Base-by-base conservation (phyloP, 2,329 filamentous ascomycete species). In the Metarhizium anisopliae region DNA sequence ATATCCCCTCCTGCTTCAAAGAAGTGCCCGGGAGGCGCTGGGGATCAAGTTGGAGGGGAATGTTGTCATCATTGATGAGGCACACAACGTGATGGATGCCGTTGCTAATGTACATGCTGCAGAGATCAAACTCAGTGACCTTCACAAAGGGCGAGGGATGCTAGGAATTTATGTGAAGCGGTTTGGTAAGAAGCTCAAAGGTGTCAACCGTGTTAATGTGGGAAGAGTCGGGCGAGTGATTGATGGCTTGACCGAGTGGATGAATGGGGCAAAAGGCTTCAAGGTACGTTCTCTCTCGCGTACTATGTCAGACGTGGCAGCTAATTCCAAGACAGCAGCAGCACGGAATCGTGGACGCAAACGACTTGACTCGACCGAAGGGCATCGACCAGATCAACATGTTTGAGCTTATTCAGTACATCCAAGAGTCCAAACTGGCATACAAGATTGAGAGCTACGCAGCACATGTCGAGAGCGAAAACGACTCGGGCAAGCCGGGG, bases 81-180 rank as follows among this genome's bases (percentile, higher is more conserved):
- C 94, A 0, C 94, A 99, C 68, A 99, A 99, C 66, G 82, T 99
- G 53, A 96, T 96, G 87, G 92, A 96, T 68, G 91, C 93, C 0
- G 90, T 99, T 50, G 83, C 90, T 16, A 87, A 85, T 50, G 94
- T 96, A 38, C 85, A 96, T 67, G 92, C 92, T 0, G 83, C 90
- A 0, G 83, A 88, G 40, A 79, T 97, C 20, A 83, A 82, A 2
- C 74, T 95, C 4, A 74, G 75, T 30, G 91, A 96, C 59, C 74
- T 97, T 18, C 82, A 82, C 52, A 79, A 81, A 57, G 89, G 87
- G 2, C 81, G 89, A 54, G 78, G 79, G 51, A 91, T 95, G 71
- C 77, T 99, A 1, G 86, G 85, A 0, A 77, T 85, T 0, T 99
- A 99, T 63, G 83, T 95, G 5, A 87, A 88, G 66, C 90, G 86